Conservation (phyloP, 208 protist species). For the Leishmania lainsoni region DNA sequence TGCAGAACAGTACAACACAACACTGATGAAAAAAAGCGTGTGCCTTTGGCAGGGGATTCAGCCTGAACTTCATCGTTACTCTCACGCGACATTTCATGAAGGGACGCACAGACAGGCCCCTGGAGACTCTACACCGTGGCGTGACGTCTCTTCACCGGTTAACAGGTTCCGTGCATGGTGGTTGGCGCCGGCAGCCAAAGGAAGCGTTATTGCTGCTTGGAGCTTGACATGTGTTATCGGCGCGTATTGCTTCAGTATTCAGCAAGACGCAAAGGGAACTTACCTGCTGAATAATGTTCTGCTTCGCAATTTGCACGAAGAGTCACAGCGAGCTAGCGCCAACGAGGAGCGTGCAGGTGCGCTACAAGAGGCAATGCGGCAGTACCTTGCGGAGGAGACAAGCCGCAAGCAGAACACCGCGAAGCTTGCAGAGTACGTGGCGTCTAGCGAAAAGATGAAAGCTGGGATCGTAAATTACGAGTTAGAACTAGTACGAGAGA, state of each 20-base stretch:
- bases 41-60: constrained; percentile 45
- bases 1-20: neutral
- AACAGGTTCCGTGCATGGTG: constrained; percentile 76
- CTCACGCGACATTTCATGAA: constrained; percentile 87
- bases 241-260: constrained; percentile 84
- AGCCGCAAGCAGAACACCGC: constrained; percentile 33
- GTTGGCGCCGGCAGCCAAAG: constrained; percentile 80
- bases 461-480: constrained; percentile 80
- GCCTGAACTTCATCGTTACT: constrained; percentile 80
- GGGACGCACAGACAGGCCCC: constrained; percentile 83
- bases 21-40: constrained; percentile 26
- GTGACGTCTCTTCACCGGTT: constrained; percentile 79
- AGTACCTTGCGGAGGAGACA: constrained; percentile 34
- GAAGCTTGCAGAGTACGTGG: constrained; percentile 37
- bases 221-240: constrained; percentile 74
- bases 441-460: constrained; percentile 40
- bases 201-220: constrained; percentile 83
- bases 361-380: constrained; percentile 61
- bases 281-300: constrained; percentile 90
- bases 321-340: constrained; percentile 73
- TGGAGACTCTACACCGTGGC: constrained; percentile 87
- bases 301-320: constrained; percentile 81
- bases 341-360: constrained; percentile 63
- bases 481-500: constrained; percentile 68
- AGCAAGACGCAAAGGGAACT: constrained; percentile 85